These are phyloP conservation scores for Eucalyptus erythrocorys DNA, from an alignment of 345 rosid species.

Conservation along the genomic window DNA sequence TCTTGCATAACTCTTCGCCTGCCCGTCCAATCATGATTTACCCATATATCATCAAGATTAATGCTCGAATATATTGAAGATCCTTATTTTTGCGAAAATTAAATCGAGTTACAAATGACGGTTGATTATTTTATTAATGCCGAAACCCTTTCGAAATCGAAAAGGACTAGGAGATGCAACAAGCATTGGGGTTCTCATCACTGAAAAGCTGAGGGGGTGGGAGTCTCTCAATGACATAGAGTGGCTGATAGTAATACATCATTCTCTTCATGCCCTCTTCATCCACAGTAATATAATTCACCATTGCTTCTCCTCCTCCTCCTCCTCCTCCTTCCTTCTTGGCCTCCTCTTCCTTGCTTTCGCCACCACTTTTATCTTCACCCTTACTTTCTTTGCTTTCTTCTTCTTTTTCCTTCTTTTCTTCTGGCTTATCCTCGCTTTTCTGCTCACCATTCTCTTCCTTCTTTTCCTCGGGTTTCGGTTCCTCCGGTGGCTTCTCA, in stretches of 20 bases:
- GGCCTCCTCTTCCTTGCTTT: conserved; percentile 2
- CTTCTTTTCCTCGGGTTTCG: conserved; percentile 11
- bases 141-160: neutral
- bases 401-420: conserved; percentile 1
- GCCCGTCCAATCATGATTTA: neutral
- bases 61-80: neutral
- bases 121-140: neutral
- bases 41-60: neutral
- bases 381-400: neutral
- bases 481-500: conserved; percentile 27
- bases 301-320: neutral
- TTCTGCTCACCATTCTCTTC: conserved; percentile 15
- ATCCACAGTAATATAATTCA: neutral
- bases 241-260: conserved; percentile 49
- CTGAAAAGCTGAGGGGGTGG: conserved; percentile 86
- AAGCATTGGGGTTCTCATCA: conserved; percentile 96
- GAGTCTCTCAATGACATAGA: conserved; percentile 61
- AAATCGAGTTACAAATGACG: neutral
- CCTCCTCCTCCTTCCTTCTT: neutral
- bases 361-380: neutral
- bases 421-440: conserved; percentile 6
- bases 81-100: neutral
- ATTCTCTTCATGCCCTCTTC: conserved; percentile 57
- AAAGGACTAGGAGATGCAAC: conserved; percentile 44
- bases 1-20: neutral